These are phyloP conservation scores for Penicillium corylophilum DNA, from an alignment of 2,329 filamentous ascomycete genomes.

Conservation along the genomic window DNA sequence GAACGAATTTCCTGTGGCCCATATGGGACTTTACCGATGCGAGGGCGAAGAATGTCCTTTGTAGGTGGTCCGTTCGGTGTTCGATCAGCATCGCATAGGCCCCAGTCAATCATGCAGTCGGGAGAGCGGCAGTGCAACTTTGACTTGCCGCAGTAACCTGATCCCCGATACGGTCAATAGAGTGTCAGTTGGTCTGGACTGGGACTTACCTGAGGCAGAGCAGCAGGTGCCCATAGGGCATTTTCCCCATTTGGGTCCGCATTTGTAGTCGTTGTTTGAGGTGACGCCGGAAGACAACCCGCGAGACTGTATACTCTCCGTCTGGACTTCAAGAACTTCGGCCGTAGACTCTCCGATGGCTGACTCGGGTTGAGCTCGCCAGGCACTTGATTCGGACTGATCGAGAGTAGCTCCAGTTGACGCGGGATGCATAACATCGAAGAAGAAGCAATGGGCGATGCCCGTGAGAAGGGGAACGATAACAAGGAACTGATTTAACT, in stretches of 20 bases:
- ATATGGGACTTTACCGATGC: constrained; percentile 38
- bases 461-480: constrained; percentile 11
- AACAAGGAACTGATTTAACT: constrained; percentile 14
- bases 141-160: constrained; percentile 42
- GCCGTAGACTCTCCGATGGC: neutral
- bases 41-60: constrained; percentile 33
- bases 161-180: neutral
- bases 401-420: neutral
- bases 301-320: constrained; percentile 5
- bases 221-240: constrained; percentile 40
- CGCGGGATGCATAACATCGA: neutral
- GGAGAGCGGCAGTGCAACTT: constrained; percentile 40
- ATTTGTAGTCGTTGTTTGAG: constrained; percentile 26
- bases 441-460: constrained; percentile 7
- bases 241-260: constrained; percentile 35
- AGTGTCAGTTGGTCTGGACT: neutral
- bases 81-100: constrained; percentile 39
- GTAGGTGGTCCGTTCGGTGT: constrained; percentile 38
- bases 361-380: neutral
- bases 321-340: neutral
- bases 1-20: constrained; percentile 36
- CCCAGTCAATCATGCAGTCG: constrained; percentile 42
- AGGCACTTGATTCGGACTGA: neutral
- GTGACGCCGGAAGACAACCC: constrained; percentile 16
- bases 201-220: constrained; percentile 36